Evolutionary conservation across 2,329 filamentous ascomycete species (phyloP), one percentile per base, ranked within the genome.

Genomic region (Fusarium agapanthi): DNA sequence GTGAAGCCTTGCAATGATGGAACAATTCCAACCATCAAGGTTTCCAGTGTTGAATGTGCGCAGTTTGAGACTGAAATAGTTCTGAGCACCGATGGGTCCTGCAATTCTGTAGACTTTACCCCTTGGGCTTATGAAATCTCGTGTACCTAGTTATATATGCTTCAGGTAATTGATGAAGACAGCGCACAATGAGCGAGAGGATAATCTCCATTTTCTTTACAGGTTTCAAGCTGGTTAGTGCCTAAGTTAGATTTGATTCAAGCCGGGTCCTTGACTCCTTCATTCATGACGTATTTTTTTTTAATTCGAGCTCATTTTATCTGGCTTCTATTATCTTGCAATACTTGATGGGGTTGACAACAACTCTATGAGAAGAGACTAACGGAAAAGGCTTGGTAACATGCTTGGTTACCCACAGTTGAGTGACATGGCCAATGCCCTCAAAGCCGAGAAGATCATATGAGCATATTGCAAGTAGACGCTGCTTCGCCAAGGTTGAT

Each of bases 211-310:
- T 11, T 11, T 24, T 10, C 22, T 14, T 13, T 4, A 24, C 7
- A 18, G 3, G 5, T 4, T 24, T 24, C 16, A 34, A 34, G 8
- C n/a, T 34, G 12, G 13, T 20, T 16, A 24, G 3, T 24, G 12
- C 8, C 12, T 3, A 8, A 34, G 16, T 15, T 24, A 6, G 22
- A 18, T 34, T 20, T 24, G 16, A 14, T 24, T 6, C 16, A 2
- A 4, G 16, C 7, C 28, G 16, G 8, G 12, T 7, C 12, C 6
- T 20, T 3, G 3, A 32, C 18, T 10, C 8, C 4, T 7, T 24
- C 3, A 24, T 15, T 4, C 3, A 34, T 15, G 7, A n/a, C n/a
- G n/a, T n/a, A n/a, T n/a, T 2, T 4, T 7, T 3, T 6, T 34
- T 50, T 6, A 24, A 18, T 9, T 7, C 6, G 2, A 16, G 10